Percentiles rank a stretch among this genome's conserved stretches.
These are phyloP conservation scores for Komagataella kurtzmanii DNA, from an alignment of 805 yeast genomes.

Conservation along the genomic window DNA sequence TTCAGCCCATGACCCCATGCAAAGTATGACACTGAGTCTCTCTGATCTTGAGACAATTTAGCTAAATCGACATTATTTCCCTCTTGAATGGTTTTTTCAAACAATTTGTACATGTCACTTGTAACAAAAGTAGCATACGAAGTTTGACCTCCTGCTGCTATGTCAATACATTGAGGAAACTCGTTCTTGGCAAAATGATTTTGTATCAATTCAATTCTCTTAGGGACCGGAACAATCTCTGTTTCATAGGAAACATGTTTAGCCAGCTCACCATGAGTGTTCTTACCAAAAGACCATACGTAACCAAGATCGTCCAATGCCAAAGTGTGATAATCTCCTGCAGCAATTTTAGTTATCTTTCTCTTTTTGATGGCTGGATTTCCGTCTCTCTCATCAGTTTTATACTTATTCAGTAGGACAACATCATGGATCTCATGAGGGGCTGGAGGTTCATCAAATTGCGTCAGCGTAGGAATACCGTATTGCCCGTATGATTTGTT, in stretches of 20 bases:
- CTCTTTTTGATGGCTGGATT: constrained; percentile 20
- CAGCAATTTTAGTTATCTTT: constrained; percentile 42
- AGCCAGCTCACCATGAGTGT: constrained; percentile 78
- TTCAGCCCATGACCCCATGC: constrained; percentile 75
- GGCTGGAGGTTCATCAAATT: constrained; percentile 40
- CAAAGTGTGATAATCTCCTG: constrained; percentile 64
- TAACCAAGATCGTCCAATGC: constrained; percentile 55
- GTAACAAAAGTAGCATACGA: constrained; percentile 33
- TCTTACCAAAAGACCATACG: constrained; percentile 80
- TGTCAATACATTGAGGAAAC: constrained; percentile 32
- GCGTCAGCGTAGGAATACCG: constrained; percentile 67
- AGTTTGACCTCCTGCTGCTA: constrained; percentile 63
- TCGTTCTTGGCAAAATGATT: constrained; percentile 24
- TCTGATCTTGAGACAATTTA: constrained; percentile 9
- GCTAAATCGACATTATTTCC: constrained; percentile 1
- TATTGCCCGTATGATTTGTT: constrained; percentile 59
- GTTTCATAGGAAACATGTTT: constrained; percentile 50
- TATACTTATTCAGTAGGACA: constrained; percentile 37
- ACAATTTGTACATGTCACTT: constrained; percentile 20
- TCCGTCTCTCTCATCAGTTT: constrained; percentile 8
- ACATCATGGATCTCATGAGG: constrained; percentile 39
- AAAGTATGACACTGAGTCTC: constrained; percentile 24
- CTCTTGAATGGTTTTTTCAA: constrained; percentile 15
- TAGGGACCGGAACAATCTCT: constrained; percentile 63
- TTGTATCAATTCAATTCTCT: constrained; percentile 27